These are phyloP conservation scores for Russula emetica DNA, from an alignment of 768 basidiomycete genomes.

Conservation along the genomic window DNA sequence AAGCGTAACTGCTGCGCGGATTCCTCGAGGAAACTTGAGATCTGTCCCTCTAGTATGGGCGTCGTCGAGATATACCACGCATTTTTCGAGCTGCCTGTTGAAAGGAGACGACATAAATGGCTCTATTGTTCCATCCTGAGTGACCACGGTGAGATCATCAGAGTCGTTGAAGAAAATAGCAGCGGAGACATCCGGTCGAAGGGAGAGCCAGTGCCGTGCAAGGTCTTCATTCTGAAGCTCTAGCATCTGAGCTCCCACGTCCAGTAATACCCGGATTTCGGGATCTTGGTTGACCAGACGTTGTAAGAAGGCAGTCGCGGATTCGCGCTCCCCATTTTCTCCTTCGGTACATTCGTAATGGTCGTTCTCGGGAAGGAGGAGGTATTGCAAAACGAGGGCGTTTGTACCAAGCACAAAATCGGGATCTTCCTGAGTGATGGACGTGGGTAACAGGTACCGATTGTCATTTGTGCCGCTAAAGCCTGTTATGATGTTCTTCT, in stretches of 20 bases:
- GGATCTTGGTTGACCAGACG: slow-evolving; percentile 37
- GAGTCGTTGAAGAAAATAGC: slow-evolving; percentile 40
- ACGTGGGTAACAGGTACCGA: slow-evolving; percentile 35
- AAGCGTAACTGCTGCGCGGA: slow-evolving; percentile 46
- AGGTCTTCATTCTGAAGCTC: slow-evolving; percentile 45
- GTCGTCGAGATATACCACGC: slow-evolving; percentile 50
- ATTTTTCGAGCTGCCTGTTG: slow-evolving; percentile 36
- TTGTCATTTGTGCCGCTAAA: slow-evolving; percentile 58
- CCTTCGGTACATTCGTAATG: slow-evolving; percentile 32
- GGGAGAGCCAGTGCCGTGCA: slow-evolving; percentile 40
- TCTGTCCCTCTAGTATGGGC: slow-evolving; percentile 53
- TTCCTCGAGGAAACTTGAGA: slow-evolving; percentile 43
- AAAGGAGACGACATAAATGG: slow-evolving; percentile 39
- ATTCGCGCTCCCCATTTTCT: slow-evolving; percentile 21
- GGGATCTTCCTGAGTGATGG: slow-evolving; percentile 39
- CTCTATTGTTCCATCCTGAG: slow-evolving; percentile 37
- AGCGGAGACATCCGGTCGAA: slow-evolving; percentile 34
- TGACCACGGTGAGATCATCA: slow-evolving; percentile 38
- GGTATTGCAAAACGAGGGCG: slow-evolving; percentile 41
- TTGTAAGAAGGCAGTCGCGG: slow-evolving; percentile 32
- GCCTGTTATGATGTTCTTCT: slow-evolving; percentile 40
- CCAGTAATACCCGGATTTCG: slow-evolving; percentile 46
- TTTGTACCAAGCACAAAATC: slow-evolving; percentile 44
- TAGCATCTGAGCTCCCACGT: slow-evolving; percentile 56
- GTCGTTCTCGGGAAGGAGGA: slow-evolving; percentile 43